Conservation (phyloP, 805 yeast species). For the Alloascoidea hylecoeti region DNA sequence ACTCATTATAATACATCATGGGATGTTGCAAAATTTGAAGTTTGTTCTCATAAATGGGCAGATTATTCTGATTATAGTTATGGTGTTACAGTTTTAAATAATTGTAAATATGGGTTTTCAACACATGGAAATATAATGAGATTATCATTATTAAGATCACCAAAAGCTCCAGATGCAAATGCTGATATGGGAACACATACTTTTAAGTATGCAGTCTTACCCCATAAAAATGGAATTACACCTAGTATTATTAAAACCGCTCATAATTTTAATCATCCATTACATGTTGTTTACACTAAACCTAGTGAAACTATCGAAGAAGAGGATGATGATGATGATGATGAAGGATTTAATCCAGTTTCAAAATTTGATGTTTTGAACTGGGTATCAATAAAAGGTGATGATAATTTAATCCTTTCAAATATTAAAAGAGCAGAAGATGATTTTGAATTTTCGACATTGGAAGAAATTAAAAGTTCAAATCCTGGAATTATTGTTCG, state of each 20-base stretch:
- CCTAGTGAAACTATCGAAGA: conserved; percentile 2
- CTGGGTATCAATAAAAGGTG: conserved; percentile 27
- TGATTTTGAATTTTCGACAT: conserved; percentile 32
- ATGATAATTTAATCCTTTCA: conserved; percentile 49
- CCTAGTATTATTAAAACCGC: conserved; percentile 59
- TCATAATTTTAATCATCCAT: conserved; percentile 61
- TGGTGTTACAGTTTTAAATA: conserved; percentile 78
- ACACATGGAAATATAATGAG: conserved; percentile 90
- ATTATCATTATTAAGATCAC: conserved; percentile 72
- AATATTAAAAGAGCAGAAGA: conserved; percentile 82
- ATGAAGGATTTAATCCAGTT: no score
- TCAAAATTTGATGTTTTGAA: conserved; percentile 11
- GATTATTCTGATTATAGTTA: conserved; percentile 78
- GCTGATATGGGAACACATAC: conserved; percentile 90
- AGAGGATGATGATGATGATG: conserved; percentile 9
- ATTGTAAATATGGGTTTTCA: conserved; percentile 83
- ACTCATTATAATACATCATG: conserved; percentile 91
- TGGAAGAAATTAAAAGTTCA: conserved; percentile 17
- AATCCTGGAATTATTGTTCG: conserved; percentile 50
- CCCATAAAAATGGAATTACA: conserved; percentile 61
- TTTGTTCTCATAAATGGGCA: conserved; percentile 86
- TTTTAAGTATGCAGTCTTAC: conserved; percentile 73
- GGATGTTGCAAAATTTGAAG: conserved; percentile 96
- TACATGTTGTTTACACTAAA: conserved; percentile 10
- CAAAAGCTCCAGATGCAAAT: conserved; percentile 87